Percentiles rank a stretch among this genome's conserved stretches.
phyloP scores from a whole-genome alignment of 2,329 filamentous ascomycete species.

The Parastagonospora avenae region DNA sequence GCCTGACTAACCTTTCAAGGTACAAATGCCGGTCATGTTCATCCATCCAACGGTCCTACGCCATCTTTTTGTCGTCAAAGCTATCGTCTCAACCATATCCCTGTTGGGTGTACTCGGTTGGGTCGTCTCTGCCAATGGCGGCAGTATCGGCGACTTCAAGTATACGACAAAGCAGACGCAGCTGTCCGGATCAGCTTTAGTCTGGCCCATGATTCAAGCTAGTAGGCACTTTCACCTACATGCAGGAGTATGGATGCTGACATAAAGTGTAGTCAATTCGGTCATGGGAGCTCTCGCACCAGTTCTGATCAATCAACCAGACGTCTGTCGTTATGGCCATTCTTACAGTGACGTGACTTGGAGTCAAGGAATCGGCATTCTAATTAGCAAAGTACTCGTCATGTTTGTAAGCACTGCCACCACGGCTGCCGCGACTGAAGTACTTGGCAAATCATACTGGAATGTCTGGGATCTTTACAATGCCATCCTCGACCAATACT shows the following conservation, averaged over 20 bases:
- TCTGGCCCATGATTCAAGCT: constrained; percentile 26
- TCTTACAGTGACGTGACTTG: constrained; percentile 20
- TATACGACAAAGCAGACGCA: constrained; percentile 22
- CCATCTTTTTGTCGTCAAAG: constrained; percentile 25
- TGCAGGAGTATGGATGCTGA: not conserved
- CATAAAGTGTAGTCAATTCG: constrained; percentile 13
- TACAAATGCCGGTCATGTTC: constrained; percentile 34
- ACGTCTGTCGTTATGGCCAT: constrained; percentile 28
- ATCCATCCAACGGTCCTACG: constrained; percentile 30
- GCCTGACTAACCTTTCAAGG: constrained; percentile 5
- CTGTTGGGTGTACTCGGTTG: constrained; percentile 24
- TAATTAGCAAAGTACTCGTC: constrained; percentile 25
- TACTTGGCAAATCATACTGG: constrained; percentile 31
- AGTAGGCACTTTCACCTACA: not conserved
- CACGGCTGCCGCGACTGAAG: constrained; percentile 21
- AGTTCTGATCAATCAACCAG: constrained; percentile 24
- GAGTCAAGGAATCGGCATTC: constrained; percentile 25
- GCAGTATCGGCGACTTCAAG: constrained; percentile 21
- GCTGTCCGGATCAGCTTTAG: constrained; percentile 19
- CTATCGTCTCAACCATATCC: constrained; percentile 17
- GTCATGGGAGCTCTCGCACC: constrained; percentile 26
- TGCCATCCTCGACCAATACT: constrained; percentile 25
- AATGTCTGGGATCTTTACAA: constrained; percentile 25
- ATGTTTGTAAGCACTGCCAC: constrained; percentile 28
- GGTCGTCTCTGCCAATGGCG: constrained; percentile 28